Conservation (phyloP, 305 asterid genomes). For the Solanum aculeatissimum region DNA sequence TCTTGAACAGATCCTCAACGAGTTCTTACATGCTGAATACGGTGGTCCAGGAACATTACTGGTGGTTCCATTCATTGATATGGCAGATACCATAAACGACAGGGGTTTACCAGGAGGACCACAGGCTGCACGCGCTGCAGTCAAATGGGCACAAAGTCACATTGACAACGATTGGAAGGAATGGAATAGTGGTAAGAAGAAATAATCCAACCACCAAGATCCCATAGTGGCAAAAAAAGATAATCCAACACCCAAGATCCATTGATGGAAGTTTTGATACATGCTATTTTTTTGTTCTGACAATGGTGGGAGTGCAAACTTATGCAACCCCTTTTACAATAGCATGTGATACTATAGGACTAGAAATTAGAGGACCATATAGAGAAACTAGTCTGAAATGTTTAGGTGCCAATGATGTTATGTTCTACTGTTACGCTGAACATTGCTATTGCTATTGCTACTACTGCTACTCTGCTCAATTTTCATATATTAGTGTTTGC, state of each 20-base stretch:
- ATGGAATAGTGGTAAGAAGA: slow-evolving; percentile 35
- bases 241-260: neutral
- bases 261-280: neutral
- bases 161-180: slow-evolving; percentile 86
- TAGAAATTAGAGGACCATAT: neutral
- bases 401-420: neutral
- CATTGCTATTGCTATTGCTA: neutral
- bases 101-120: slow-evolving; percentile 92
- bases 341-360: neutral
- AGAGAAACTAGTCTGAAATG: neutral
- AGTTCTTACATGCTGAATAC: slow-evolving; percentile 70
- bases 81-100: slow-evolving; percentile 81
- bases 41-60: slow-evolving; percentile 91
- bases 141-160: slow-evolving; percentile 80
- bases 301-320: neutral
- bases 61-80: slow-evolving; percentile 75
- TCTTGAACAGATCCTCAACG: slow-evolving; percentile 41
- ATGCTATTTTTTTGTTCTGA: neutral
- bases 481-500: neutral
- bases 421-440: neutral
- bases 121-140: slow-evolving; percentile 82
- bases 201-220: neutral
- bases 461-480: neutral
- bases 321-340: neutral
- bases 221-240: slow-evolving; percentile 5